Evolutionary conservation across 345 rosid genomes (phyloP).

Genomic region (Nasturtium officinale): DNA sequence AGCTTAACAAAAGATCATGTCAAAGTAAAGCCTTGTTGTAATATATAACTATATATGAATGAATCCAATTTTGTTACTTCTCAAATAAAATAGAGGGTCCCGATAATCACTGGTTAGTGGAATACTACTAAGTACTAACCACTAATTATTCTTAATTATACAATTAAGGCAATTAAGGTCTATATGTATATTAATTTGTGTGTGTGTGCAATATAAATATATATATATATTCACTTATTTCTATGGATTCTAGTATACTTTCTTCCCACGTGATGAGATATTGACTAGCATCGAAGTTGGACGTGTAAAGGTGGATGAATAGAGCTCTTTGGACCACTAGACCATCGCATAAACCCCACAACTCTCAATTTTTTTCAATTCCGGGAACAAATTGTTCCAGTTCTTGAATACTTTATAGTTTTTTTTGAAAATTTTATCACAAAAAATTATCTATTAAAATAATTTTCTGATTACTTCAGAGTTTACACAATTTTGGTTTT

Average conservation of each 20-base stretch:
- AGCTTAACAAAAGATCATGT: constrained; percentile 19
- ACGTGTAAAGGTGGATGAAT: constrained; percentile 10
- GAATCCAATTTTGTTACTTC: constrained; percentile 3
- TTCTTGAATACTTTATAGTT: neutral
- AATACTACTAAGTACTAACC: neutral
- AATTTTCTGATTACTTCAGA: too few relatives aligned
- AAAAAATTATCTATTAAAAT: too few relatives aligned
- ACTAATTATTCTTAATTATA: too few relatives aligned
- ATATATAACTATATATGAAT: neutral
- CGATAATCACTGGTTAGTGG: constrained; percentile 11
- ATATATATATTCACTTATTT: neutral
- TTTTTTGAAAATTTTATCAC: too few relatives aligned
- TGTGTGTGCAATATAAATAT: too few relatives aligned
- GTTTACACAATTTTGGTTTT: neutral
- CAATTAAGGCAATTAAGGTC: neutral
- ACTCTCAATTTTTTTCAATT: neutral
- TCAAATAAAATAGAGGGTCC: neutral
- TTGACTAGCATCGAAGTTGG: constrained; percentile 19
- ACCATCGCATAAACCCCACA: constrained; percentile 6
- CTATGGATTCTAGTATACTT: constrained; percentile 4
- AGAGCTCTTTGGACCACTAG: constrained; percentile 12
- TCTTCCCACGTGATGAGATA: constrained; percentile 18
- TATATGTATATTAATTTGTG: neutral
- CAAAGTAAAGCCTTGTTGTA: constrained; percentile 1
- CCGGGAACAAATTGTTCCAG: neutral